A percentile compares a stretch with the other conserved stretches of the same genome.
phyloP scores from a whole-genome alignment of 148 eudicot genomes.

The Tetragonia tetragonoides region DNA sequence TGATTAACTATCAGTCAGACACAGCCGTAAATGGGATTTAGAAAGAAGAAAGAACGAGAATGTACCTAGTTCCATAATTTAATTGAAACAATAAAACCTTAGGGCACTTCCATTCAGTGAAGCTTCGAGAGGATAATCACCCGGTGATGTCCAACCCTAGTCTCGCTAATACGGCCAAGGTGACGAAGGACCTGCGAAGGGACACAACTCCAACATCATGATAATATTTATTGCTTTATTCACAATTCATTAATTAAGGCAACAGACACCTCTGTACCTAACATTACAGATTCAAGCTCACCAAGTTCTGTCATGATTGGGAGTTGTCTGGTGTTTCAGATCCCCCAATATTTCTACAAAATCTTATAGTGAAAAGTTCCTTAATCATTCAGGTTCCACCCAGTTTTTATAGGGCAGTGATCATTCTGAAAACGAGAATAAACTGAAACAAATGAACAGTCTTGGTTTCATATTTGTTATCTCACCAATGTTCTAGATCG shows the following conservation, averaged over 20 bases:
- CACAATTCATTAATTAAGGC: not conserved
- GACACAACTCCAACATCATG: not conserved
- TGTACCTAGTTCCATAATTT: slow-evolving; percentile 10
- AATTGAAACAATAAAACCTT: not conserved
- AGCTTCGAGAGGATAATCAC: slow-evolving; percentile 73
- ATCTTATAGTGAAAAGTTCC: not conserved
- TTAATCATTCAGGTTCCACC: not conserved
- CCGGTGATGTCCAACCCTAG: slow-evolving; percentile 76
- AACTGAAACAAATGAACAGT: not conserved
- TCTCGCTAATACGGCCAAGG: slow-evolving; percentile 83
- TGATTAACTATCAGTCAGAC: not conserved
- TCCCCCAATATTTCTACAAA: not conserved
- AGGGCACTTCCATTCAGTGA: slow-evolving; percentile 23
- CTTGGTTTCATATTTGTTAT: not conserved
- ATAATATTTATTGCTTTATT: not conserved
- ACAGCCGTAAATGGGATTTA: not conserved
- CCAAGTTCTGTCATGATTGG: not conserved
- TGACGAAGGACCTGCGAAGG: slow-evolving; percentile 77
- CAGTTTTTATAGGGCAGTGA: not conserved
- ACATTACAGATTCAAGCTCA: not conserved
- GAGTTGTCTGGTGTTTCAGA: not conserved
- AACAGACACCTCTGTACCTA: not conserved
- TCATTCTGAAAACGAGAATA: not conserved
- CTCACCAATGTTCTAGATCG: not conserved
- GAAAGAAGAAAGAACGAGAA: not conserved